Evolutionary conservation across 2,329 filamentous ascomycete species (phyloP), one percentile per base, ranked within the genome.

Genomic region (Hypomyces perniciosus): DNA sequence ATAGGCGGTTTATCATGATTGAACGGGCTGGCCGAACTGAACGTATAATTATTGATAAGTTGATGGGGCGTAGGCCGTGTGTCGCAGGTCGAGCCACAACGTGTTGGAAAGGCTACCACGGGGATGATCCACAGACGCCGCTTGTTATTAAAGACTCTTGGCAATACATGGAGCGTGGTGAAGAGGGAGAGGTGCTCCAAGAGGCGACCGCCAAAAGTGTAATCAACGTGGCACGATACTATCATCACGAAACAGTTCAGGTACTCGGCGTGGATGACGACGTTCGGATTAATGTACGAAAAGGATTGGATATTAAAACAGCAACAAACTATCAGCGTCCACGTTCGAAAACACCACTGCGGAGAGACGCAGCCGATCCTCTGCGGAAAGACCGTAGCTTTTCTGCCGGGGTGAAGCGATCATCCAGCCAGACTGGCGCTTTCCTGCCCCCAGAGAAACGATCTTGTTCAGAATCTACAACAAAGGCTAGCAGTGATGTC

Each of bases 141-240:
- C 61, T 77, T 55, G 66, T 76, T 10, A 64, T 76, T 50, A 78
- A 77, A 55, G 69, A 74, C 54, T 74, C 65, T 5, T 75, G 66
- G 71, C 67, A 76, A 50, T 71, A 68, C 49, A 53, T 54, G 4
- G 66, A 75, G 44, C 67, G 66, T 5, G 62, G 67, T 2, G 69
- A 76, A 42, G 71, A 76, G 57, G 70, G 72, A 43, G 57, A 68
- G 8, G 51, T 76, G 35, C 54, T 76, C 5, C 45, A 46, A 5
- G 61, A 72, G 53, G 70, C 65, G 35, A 72, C 63, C 9, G 33
- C 59, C 4, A 66, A 67, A 54, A 61, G 55, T 1, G 68, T 72
- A 4, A 50, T 66, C 1, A 70, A 75, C 45, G 60, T 75, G 10
- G 67, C 69, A 29, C 60, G 67, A 46, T 68, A 76, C 52, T 75